Evolutionary conservation across 2,329 filamentous ascomycete genomes (phyloP).

Genomic region (Ilyonectria sp.): DNA sequence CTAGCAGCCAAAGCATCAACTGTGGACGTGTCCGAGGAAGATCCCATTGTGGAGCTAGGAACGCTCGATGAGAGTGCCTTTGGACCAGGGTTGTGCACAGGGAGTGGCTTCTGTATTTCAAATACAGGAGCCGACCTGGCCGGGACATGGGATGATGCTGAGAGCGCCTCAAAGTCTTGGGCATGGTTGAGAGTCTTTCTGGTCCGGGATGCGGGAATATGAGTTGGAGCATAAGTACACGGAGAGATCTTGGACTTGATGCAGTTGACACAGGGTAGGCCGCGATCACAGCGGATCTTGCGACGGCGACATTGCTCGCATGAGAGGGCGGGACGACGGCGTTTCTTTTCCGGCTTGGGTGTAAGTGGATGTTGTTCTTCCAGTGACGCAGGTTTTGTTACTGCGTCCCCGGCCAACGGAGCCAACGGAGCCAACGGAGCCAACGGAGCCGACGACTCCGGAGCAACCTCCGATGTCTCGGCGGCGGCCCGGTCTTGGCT

Average conservation of each 20-base stretch:
- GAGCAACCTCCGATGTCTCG: constrained; percentile 4
- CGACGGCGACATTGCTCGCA: constrained; percentile 72
- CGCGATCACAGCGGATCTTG: constrained; percentile 75
- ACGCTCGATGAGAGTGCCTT: constrained; percentile 41
- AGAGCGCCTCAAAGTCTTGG: constrained; percentile 7
- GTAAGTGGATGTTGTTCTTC: constrained; percentile 1
- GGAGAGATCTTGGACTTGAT: constrained; percentile 67
- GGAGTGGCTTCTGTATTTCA: constrained; percentile 23
- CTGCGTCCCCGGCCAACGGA: background rate
- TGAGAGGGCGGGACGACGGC: constrained; percentile 61
- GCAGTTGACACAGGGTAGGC: constrained; percentile 72
- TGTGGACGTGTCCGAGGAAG: constrained; percentile 45
- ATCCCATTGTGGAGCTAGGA: constrained; percentile 46
- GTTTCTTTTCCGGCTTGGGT: constrained; percentile 53
- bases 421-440: background rate
- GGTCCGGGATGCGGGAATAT: constrained; percentile 49
- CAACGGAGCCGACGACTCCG: background rate
- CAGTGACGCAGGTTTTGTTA: background rate
- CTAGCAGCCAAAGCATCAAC: constrained; percentile 55
- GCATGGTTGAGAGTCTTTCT: constrained; percentile 36
- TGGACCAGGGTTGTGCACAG: background rate
- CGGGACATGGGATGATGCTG: constrained; percentile 35
- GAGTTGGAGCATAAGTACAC: constrained; percentile 66
- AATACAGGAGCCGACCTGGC: constrained; percentile 38
- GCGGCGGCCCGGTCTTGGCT: constrained; percentile 9